A percentile compares a stretch with the other conserved stretches of the same genome.
These are phyloP conservation scores for Amanita pallidorosea DNA, from an alignment of 768 basidiomycete species.

Conservation along the genomic window DNA sequence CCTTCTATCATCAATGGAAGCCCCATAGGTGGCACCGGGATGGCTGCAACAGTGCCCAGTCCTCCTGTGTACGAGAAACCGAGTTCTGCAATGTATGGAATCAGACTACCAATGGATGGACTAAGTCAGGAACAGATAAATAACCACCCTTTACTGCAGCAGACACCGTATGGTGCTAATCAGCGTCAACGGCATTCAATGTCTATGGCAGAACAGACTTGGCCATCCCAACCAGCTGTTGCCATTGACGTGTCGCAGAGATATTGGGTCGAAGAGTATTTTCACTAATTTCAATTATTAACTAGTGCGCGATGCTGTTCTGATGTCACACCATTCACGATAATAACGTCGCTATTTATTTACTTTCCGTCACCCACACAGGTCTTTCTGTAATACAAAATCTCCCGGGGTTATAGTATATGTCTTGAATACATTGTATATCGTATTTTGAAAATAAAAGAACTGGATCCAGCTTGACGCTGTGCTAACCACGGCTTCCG, in stretches of 20 bases:
- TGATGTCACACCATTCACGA: too few relatives aligned
- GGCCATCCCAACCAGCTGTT: not conserved
- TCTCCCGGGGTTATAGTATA: too few relatives aligned
- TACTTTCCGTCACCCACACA: not conserved
- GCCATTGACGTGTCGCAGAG: not conserved
- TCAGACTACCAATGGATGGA: conserved; percentile 18
- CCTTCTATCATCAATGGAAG: not conserved
- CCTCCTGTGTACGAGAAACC: conserved; percentile 15
- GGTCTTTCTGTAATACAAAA: too few relatives aligned
- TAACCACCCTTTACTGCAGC: conserved; percentile 12
- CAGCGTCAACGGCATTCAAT: conserved; percentile 4
- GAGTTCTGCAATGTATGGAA: conserved; percentile 16
- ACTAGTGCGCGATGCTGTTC: too few relatives aligned
- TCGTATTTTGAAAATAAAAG: too few relatives aligned
- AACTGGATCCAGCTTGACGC: too few relatives aligned
- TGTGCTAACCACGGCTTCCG: too few relatives aligned
- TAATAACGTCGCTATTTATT: not conserved
- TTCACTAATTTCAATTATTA: not conserved
- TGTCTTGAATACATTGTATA: too few relatives aligned
- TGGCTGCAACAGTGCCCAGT: conserved; percentile 10
- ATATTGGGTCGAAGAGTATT: conserved; percentile 1
- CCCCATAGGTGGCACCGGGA: not conserved
- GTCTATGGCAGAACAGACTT: not conserved
- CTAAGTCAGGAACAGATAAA: conserved; percentile 1
- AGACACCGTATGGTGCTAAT: conserved; percentile 10